Conservation (phyloP, 768 basidiomycete genomes). For the Rhodotorula paludigena region DNA sequence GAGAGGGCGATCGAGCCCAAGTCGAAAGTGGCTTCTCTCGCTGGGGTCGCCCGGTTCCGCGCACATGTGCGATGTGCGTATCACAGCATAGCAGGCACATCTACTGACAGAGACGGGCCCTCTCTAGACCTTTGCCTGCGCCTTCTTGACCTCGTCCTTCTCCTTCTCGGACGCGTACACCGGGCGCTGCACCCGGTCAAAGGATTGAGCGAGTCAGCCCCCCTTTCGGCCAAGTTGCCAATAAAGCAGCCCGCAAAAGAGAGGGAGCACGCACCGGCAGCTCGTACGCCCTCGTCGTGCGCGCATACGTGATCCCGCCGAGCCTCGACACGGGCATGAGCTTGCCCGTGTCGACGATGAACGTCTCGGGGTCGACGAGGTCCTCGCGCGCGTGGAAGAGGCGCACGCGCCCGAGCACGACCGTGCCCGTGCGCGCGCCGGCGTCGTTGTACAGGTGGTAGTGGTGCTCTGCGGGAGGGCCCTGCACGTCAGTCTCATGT, state of each 20-base stretch:
- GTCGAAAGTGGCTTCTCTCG: no score
- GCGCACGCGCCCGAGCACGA: conserved; percentile 46
- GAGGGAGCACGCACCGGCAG: conserved; percentile 11
- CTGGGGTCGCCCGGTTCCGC: no score
- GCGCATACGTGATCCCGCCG: conserved; percentile 57
- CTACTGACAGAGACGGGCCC: no score
- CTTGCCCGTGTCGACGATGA: conserved; percentile 37
- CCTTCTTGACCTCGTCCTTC: conserved; percentile 30
- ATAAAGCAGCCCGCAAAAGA: no score
- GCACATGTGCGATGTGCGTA: no score
- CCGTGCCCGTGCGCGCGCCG: conserved; percentile 28
- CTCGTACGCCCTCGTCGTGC: conserved; percentile 53
- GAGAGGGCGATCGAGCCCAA: neutral
- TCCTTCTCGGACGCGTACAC: conserved; percentile 51
- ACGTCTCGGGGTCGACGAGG: conserved; percentile 33
- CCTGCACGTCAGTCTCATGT: no score
- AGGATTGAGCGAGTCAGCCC: neutral
- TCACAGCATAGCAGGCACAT: no score
- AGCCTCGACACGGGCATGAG: conserved; percentile 51
- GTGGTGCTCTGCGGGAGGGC: conserved; percentile 14
- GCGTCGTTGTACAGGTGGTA: conserved; percentile 39
- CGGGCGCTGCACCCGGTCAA: conserved; percentile 43
- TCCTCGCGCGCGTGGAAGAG: conserved; percentile 46
- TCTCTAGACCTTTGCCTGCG: conserved; percentile 5
- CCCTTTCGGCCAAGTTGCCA: no score